These are phyloP conservation scores for Tolypocladium sp. DNA, from an alignment of 2,329 filamentous ascomycete species.

Conservation along the genomic window DNA sequence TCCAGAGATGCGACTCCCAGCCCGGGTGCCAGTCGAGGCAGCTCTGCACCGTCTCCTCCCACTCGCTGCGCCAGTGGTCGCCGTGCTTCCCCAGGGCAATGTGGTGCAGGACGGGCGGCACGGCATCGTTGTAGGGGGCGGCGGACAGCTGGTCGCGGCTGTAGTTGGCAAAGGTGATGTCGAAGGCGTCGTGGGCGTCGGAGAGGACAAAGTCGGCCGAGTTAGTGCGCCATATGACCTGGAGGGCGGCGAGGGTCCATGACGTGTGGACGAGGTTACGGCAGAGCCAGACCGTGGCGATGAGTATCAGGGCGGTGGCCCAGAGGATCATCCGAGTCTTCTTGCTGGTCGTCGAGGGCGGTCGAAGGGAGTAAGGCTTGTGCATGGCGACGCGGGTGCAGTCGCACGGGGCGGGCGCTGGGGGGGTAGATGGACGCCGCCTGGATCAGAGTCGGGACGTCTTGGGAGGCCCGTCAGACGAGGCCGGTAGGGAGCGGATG, in stretches of 20 bases:
- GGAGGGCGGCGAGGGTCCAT: slow-evolving; percentile 18
- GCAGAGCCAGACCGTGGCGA: slow-evolving; percentile 4
- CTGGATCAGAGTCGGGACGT: background rate
- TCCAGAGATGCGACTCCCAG: slow-evolving; percentile 18
- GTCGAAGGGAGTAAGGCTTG: background rate
- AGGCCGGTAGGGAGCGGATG: background rate
- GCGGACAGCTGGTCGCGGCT: slow-evolving; percentile 16
- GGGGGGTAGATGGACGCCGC: background rate
- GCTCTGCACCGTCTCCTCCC: slow-evolving; percentile 19
- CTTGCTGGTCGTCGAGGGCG: background rate
- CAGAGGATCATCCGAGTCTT: slow-evolving; percentile 1
- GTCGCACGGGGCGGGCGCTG: background rate
- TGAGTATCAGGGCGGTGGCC: slow-evolving; percentile 1
- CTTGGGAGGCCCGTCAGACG: background rate
- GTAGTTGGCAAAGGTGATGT: slow-evolving; percentile 23
- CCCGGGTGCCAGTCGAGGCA: slow-evolving; percentile 23
- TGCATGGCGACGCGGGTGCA: background rate
- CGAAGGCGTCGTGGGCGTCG: slow-evolving; percentile 14
- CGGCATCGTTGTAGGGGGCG: slow-evolving; percentile 16
- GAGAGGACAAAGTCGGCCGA: slow-evolving; percentile 16
- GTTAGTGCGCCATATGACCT: slow-evolving; percentile 12
- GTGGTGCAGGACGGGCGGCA: slow-evolving; percentile 25
- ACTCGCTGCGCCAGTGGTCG: slow-evolving; percentile 10
- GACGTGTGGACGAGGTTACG: slow-evolving; percentile 11
- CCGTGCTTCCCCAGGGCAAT: slow-evolving; percentile 19